Conservation (phyloP, 192 early-diverging fungal genomes). For the Umbelopsis vinacea region DNA sequence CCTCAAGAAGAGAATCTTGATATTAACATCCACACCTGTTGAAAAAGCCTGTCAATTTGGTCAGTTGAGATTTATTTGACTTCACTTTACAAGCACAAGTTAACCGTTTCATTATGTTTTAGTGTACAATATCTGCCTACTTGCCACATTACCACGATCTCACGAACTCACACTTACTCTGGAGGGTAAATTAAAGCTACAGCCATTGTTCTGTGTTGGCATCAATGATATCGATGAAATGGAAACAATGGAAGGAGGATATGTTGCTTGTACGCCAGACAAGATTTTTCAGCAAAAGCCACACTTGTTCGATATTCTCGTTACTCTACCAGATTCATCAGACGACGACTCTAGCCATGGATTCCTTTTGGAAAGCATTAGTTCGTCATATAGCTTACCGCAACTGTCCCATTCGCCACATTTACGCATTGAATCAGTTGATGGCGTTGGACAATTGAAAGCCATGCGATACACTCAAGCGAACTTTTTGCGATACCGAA, state of each 20-base stretch:
- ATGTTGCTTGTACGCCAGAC: constrained; percentile 60
- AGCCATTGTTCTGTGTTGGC: constrained; percentile 51
- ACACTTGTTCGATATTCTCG: constrained; percentile 51
- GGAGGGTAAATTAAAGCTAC: constrained; percentile 25
- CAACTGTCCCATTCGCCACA: background rate
- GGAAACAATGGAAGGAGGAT: constrained; percentile 38
- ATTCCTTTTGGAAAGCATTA: background rate
- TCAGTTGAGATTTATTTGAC: constrained; percentile 19
- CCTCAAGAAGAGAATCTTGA: constrained; percentile 53
- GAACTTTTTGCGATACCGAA: constrained; percentile 50
- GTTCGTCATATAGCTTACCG: background rate
- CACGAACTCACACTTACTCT: constrained; percentile 12
- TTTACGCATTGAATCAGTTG: background rate
- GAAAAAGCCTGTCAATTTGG: constrained; percentile 51
- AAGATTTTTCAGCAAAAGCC: constrained; percentile 50
- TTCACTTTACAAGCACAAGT: background rate
- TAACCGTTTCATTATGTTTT: background rate
- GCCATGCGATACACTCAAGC: constrained; percentile 25
- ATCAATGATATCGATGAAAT: constrained; percentile 54
- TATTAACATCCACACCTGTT: constrained; percentile 52
- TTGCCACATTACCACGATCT: constrained; percentile 44
- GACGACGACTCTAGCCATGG: background rate
- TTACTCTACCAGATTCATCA: constrained; percentile 39
- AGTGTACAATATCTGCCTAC: constrained; percentile 55
- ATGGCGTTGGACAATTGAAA: background rate